A percentile compares a stretch with the other conserved stretches of the same genome.
Evolutionary conservation across 2,329 filamentous ascomycete genomes (phyloP).

Genomic region (Blastomyces gilchristii): DNA sequence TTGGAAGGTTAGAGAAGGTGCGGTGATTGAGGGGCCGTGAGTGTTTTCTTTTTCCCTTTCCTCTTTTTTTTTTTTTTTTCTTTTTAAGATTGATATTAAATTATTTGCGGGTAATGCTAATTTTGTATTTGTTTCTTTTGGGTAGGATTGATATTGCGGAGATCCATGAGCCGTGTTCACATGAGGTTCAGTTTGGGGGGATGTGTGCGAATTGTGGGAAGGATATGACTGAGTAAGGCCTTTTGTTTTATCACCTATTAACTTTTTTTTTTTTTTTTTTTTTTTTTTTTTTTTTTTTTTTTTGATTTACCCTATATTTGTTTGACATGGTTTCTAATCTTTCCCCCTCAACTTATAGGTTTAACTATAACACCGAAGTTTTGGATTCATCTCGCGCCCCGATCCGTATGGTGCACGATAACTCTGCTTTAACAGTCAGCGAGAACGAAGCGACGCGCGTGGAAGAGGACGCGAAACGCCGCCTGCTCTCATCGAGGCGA

Average conservation of each 20-base stretch:
- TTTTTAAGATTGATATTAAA: too few species aligned
- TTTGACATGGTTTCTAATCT: not conserved
- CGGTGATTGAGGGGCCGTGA: conserved; percentile 36
- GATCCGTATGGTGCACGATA: conserved; percentile 92
- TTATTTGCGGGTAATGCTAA: not conserved
- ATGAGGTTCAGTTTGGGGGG: conserved; percentile 83
- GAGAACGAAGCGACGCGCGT: conserved; percentile 66
- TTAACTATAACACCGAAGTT: conserved; percentile 70
- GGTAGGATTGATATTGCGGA: conserved; percentile 51
- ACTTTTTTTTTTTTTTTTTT: not conserved
- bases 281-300: too few species aligned
- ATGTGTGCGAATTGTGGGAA: conserved; percentile 88
- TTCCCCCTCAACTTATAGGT: conserved; percentile 25
- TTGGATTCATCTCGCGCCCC: conserved; percentile 75
- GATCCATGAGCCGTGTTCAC: conserved; percentile 82
- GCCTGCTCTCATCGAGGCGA: conserved; percentile 69
- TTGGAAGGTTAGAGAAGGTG: conserved; percentile 56
- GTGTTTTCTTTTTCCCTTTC: conserved; percentile 16
- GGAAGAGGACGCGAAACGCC: conserved; percentile 76
- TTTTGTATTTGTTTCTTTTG: not conserved
- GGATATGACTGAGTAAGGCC: conserved; percentile 73
- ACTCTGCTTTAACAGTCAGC: conserved; percentile 77
- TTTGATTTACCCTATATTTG: not conserved
- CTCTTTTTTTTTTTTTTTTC: too few species aligned
- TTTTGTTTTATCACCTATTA: conserved; percentile 5